A percentile compares a stretch with the other conserved stretches of the same genome.
These are phyloP conservation scores for Chenopodium quinoa DNA, from an alignment of 148 eudicot genomes.

Conservation along the genomic window DNA sequence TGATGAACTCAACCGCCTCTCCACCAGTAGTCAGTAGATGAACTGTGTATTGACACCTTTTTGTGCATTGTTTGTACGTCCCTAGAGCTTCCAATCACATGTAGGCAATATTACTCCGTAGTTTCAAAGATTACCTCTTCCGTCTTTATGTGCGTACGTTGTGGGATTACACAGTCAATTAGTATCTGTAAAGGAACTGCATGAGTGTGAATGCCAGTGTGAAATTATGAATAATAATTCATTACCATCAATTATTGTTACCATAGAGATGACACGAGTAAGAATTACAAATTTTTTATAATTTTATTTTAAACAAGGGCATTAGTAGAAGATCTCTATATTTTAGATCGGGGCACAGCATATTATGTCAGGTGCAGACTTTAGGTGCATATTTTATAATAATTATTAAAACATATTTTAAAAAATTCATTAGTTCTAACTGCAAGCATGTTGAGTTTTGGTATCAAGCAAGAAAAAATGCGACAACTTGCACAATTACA, in stretches of 20 bases:
- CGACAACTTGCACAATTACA: neutral
- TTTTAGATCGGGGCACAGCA: neutral
- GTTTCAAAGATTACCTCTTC: neutral
- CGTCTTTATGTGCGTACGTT: neutral
- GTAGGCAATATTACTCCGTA: neutral
- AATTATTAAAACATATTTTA: conserved; percentile 6
- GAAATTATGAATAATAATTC: neutral
- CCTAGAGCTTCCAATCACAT: conserved; percentile 11
- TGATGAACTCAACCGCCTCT: neutral
- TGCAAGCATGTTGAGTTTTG: conserved; percentile 6
- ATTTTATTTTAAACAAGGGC: neutral
- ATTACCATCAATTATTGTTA: neutral
- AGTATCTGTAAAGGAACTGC: conserved; percentile 9
- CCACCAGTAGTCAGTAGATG: neutral
- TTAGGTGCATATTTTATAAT: neutral
- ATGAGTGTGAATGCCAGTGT: conserved; percentile 6
- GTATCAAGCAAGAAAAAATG: conserved; percentile 14
- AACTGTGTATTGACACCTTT: neutral
- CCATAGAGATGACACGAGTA: conserved; percentile 5
- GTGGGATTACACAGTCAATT: conserved; percentile 2
- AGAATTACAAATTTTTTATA: neutral
- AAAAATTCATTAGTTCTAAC: neutral
- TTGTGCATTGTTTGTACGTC: conserved; percentile 6
- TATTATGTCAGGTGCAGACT: neutral
- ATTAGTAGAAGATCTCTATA: neutral